Percentiles rank a stretch among this genome's conserved stretches.
Conservation (phyloP, 148 eudicot genomes). For the Dianthus caryophyllus region DNA sequence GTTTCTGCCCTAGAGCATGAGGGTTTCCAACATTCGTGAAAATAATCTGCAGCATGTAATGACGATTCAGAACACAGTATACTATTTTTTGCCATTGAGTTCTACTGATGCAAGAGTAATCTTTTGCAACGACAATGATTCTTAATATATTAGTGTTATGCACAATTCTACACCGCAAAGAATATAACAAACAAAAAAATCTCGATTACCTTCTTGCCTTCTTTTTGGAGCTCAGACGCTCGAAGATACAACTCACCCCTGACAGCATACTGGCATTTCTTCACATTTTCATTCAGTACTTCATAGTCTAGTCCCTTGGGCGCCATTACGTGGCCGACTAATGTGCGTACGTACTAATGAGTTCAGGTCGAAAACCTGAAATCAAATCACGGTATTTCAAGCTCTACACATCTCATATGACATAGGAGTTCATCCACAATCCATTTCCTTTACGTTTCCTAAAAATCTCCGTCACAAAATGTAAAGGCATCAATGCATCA, state of each 20-base stretch:
- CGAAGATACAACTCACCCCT: constrained; percentile 99
- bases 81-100: background rate
- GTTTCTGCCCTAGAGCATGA: constrained; percentile 97
- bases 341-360: constrained; percentile 3
- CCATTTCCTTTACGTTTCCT: too few relatives aligned
- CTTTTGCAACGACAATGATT: too few relatives aligned
- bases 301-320: constrained; percentile 75
- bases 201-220: constrained; percentile 81
- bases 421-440: too few relatives aligned
- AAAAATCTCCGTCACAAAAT: too few relatives aligned
- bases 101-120: too few relatives aligned
- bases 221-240: constrained; percentile 96
- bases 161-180: too few relatives aligned
- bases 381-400: constrained; percentile 1
- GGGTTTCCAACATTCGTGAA: constrained; percentile 99
- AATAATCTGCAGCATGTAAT: constrained; percentile 58
- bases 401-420: background rate
- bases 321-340: constrained; percentile 42
- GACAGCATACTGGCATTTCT: constrained; percentile 95
- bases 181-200: background rate
- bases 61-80: constrained; percentile 16
- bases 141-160: too few relatives aligned
- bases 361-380: constrained; percentile 33
- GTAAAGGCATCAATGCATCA: too few relatives aligned
- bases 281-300: constrained; percentile 82